Percentiles rank a stretch among this genome's conserved stretches.
Conservation (phyloP, 2,329 filamentous ascomycete species). For the Colletotrichum tanaceti region DNA sequence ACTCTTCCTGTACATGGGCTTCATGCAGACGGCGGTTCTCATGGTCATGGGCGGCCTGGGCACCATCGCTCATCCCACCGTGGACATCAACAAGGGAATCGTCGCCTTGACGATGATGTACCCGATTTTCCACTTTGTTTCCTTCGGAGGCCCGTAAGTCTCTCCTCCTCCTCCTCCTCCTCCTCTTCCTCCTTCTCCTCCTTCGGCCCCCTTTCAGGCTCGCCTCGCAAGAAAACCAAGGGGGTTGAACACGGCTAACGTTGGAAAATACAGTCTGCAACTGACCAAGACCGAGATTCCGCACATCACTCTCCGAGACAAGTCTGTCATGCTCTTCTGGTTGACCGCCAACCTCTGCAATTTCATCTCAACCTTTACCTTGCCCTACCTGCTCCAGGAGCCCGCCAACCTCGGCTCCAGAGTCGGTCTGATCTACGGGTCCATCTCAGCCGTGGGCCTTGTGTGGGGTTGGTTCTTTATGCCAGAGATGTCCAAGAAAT, state of each 20-base stretch:
- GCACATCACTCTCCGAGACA: conserved; percentile 35
- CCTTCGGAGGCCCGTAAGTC: conserved; percentile 38
- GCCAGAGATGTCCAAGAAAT: conserved; percentile 36
- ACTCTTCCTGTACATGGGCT: conserved; percentile 40
- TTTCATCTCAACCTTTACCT: conserved; percentile 29
- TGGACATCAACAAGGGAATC: conserved; percentile 42
- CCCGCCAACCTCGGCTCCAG: conserved; percentile 34
- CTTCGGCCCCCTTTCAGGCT: too few species aligned
- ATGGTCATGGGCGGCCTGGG: conserved; percentile 45
- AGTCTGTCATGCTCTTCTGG: conserved; percentile 39
- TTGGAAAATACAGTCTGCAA: conserved; percentile 18
- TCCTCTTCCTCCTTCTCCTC: too few species aligned
- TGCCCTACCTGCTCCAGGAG: conserved; percentile 34
- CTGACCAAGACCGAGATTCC: conserved; percentile 38
- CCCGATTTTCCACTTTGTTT: conserved; percentile 37
- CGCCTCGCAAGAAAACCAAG: too few species aligned
- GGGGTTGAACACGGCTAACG: not conserved
- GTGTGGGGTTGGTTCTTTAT: conserved; percentile 35
- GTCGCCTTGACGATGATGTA: conserved; percentile 45
- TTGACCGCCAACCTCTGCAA: conserved; percentile 33
- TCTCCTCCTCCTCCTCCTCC: too few species aligned
- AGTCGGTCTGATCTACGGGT: conserved; percentile 35
- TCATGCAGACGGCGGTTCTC: conserved; percentile 43
- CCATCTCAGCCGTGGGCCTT: conserved; percentile 27
- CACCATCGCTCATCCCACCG: conserved; percentile 29